Percentiles rank a stretch among this genome's conserved stretches.
These are phyloP conservation scores for Saururus chinensis DNA, from an alignment of 164 flowering plant genomes.

Conservation along the genomic window DNA sequence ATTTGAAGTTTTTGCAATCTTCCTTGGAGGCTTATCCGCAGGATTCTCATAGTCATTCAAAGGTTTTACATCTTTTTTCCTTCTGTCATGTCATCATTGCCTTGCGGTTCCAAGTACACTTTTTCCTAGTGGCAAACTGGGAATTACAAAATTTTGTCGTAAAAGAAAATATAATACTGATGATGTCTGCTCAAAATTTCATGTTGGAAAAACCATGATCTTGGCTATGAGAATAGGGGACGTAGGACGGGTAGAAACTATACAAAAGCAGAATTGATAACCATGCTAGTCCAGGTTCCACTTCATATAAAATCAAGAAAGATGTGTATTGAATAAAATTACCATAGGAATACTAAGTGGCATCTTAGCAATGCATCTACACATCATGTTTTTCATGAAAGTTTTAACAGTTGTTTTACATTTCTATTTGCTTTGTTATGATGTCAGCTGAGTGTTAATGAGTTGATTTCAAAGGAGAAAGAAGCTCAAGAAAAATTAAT, in stretches of 20 bases:
- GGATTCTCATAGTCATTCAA: conserved; percentile 35
- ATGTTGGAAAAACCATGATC: neutral
- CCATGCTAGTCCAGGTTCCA: no score
- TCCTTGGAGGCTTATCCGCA: conserved; percentile 63
- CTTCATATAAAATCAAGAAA: no score
- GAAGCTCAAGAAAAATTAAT: conserved; percentile 77
- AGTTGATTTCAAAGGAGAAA: conserved; percentile 69
- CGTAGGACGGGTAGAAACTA: no score
- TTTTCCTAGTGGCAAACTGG: no score
- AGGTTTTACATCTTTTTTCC: conserved; percentile 34
- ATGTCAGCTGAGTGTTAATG: conserved; percentile 47
- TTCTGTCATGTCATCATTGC: neutral
- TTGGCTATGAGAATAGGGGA: no score
- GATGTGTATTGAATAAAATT: no score
- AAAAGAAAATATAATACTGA: no score
- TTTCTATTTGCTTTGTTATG: neutral
- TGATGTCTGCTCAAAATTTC: no score
- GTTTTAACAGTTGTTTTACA: neutral
- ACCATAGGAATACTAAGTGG: no score
- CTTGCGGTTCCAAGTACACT: neutral
- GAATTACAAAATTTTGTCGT: no score
- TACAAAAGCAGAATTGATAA: no score
- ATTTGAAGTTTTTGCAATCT: conserved; percentile 71
- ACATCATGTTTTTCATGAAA: neutral
- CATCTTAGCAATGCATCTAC: neutral